These are phyloP conservation scores for Diplodia seriata DNA, from an alignment of 2,329 filamentous ascomycete species.

Conservation along the genomic window DNA sequence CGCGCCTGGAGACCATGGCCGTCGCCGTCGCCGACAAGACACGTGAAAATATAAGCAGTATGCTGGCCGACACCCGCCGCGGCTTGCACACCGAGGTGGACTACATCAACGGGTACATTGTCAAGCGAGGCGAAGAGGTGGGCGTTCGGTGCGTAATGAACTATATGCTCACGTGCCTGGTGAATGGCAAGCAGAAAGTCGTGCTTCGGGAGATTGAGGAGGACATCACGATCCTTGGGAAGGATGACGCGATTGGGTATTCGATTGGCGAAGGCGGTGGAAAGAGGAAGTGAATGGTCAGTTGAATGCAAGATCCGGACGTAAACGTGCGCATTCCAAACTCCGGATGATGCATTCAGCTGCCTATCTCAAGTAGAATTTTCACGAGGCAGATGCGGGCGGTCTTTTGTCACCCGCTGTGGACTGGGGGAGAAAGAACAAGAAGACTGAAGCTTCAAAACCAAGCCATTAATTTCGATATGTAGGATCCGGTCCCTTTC, in stretches of 20 bases:
- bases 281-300: conserved; percentile 5
- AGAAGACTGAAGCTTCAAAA: not conserved
- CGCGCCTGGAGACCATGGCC: conserved; percentile 68
- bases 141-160: conserved; percentile 77
- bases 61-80: conserved; percentile 69
- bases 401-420: too few species aligned
- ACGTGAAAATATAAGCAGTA: conserved; percentile 66
- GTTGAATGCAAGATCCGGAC: too few species aligned
- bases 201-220: conserved; percentile 50
- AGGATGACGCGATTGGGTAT: conserved; percentile 8
- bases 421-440: not conserved
- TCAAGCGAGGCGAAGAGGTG: conserved; percentile 72
- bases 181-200: conserved; percentile 71
- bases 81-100: conserved; percentile 77
- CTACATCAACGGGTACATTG: conserved; percentile 88
- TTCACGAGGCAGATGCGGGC: too few species aligned
- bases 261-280: conserved; percentile 21
- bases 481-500: not conserved
- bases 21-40: conserved; percentile 62
- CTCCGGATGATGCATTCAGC: too few species aligned
- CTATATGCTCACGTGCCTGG: conserved; percentile 72
- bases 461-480: conserved; percentile 1
- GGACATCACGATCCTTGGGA: conserved; percentile 44
- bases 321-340: too few species aligned
- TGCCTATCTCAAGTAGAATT: too few species aligned